phyloP scores from a whole-genome alignment of 2,329 filamentous ascomycete genomes.

The Nigrograna mackinnonii region DNA sequence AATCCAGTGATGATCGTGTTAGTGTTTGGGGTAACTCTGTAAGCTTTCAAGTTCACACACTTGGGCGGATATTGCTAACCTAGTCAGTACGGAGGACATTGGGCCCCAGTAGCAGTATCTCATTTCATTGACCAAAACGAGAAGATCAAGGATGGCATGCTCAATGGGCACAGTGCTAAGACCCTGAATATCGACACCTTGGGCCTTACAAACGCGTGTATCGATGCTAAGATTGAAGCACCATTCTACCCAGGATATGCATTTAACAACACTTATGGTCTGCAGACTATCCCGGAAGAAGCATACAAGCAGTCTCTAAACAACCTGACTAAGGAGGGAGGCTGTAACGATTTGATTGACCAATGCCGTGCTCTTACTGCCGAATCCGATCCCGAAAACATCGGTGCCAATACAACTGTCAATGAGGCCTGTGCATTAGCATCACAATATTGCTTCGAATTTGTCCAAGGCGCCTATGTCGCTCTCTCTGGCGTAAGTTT shows the following conservation, averaged over 20 bases:
- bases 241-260: conserved; percentile 53
- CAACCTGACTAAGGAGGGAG: conserved; percentile 43
- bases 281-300: conserved; percentile 49
- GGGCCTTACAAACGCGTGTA: conserved; percentile 45
- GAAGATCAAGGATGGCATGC: conserved; percentile 43
- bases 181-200: conserved; percentile 49
- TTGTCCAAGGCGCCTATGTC: not conserved
- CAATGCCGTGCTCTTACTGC: conserved; percentile 50
- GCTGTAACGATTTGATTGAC: conserved; percentile 55
- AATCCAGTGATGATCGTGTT: conserved; percentile 19
- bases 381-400: conserved; percentile 50
- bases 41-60: not conserved
- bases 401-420: conserved; percentile 17
- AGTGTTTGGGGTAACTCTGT: conserved; percentile 31
- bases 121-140: conserved; percentile 60
- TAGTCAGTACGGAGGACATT: conserved; percentile 55
- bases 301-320: conserved; percentile 43
- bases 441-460: conserved; percentile 42
- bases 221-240: conserved; percentile 51
- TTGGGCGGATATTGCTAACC: conserved; percentile 2
- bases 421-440: conserved; percentile 54
- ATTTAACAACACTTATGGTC: conserved; percentile 60
- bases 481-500: not conserved
- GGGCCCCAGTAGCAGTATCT: conserved; percentile 56
- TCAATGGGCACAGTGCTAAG: conserved; percentile 32